Conservation (phyloP, 768 basidiomycete species). For the Austroboletus eburneus region DNA sequence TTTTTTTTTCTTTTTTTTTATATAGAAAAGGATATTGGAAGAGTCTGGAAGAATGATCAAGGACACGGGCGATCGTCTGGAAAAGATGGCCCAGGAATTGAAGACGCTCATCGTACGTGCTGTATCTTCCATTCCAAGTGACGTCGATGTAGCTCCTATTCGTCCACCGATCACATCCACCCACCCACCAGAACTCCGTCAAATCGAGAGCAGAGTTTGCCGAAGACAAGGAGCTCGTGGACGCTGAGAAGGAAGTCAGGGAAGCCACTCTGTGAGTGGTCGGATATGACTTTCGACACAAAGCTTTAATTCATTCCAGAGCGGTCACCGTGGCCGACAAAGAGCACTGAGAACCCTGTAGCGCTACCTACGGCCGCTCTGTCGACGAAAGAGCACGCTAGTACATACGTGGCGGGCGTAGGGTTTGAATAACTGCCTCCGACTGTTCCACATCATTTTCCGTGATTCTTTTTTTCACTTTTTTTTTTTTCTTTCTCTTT, state of each 20-base stretch:
- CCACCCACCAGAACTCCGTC: slow-evolving; percentile 23
- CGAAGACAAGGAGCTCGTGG: slow-evolving; percentile 39
- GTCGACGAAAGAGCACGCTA: background rate
- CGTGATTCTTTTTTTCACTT: background rate
- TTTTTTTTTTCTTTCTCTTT: too few species aligned
- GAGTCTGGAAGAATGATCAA: slow-evolving; percentile 81
- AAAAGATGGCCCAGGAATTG: slow-evolving; percentile 59
- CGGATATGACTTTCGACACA: slow-evolving; percentile 3
- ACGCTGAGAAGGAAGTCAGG: slow-evolving; percentile 58
- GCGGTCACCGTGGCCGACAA: slow-evolving; percentile 8
- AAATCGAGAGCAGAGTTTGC: slow-evolving; percentile 27
- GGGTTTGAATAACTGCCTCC: background rate
- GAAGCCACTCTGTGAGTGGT: slow-evolving; percentile 43
- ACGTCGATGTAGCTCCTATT: slow-evolving; percentile 12
- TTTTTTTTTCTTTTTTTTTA: slow-evolving; percentile 11
- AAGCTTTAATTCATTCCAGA: slow-evolving; percentile 18
- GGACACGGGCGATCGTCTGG: slow-evolving; percentile 61
- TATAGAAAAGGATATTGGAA: slow-evolving; percentile 61
- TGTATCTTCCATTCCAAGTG: slow-evolving; percentile 28
- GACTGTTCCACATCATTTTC: background rate
- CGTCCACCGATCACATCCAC: background rate
- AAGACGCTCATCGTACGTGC: slow-evolving; percentile 61
- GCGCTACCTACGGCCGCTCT: slow-evolving; percentile 19
- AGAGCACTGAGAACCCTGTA: slow-evolving; percentile 15
- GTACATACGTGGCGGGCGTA: background rate